Percentiles rank a stretch among this genome's conserved stretches.
Conservation (phyloP, 768 basidiomycete genomes). For the Kwoniella dendrophila region DNA sequence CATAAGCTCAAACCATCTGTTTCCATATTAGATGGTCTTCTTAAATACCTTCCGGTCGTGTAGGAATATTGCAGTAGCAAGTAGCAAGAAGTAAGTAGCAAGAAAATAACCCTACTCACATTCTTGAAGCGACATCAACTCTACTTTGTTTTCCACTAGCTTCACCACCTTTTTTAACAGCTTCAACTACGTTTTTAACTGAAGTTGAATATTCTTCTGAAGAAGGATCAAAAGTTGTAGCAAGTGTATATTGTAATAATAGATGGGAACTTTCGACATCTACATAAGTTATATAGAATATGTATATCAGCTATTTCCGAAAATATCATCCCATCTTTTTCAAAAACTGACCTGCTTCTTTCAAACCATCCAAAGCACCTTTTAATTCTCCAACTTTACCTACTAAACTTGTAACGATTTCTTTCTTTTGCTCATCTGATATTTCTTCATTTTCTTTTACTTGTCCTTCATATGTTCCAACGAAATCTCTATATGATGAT, state of each 20-base stretch:
- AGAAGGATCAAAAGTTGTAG: constrained; percentile 30
- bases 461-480: constrained; percentile 37
- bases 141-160: constrained; percentile 28
- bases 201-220: constrained; percentile 32
- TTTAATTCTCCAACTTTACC: constrained; percentile 39
- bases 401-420: constrained; percentile 45
- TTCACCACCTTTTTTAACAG: constrained; percentile 40
- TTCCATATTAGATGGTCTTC: no score
- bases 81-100: background rate
- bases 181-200: constrained; percentile 36
- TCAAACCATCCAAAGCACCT: constrained; percentile 47
- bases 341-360: constrained; percentile 48
- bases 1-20: no score
- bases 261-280: constrained; percentile 52
- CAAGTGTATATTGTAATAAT: constrained; percentile 43
- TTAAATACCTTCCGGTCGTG: no score
- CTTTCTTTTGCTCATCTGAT: constrained; percentile 34
- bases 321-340: no score
- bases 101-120: constrained; percentile 41
- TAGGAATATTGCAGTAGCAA: no score
- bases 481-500: constrained; percentile 36
- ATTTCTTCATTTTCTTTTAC: constrained; percentile 36
- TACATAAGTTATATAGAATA: constrained; percentile 13
- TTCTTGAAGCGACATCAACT: constrained; percentile 47
- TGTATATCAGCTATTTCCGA: background rate